Base-by-base conservation (phyloP, 805 yeast species). In the Metschnikowia arizonensis region DNA sequence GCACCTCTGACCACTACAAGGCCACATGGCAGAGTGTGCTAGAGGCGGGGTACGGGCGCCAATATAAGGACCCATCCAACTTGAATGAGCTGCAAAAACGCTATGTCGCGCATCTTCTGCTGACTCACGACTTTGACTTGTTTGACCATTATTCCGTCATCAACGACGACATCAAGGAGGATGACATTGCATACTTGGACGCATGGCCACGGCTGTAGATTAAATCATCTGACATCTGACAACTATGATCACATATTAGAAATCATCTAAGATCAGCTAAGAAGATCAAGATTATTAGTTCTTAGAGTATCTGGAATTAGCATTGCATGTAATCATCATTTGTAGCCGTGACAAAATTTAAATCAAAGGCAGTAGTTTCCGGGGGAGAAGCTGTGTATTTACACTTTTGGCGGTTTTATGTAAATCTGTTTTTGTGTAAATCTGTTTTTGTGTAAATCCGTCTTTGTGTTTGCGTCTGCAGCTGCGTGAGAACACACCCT, bases 21-120 rank as follows among this genome's bases (percentile, higher is more conserved):
- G 93, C 95, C 0, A 85, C 96, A 1, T 83, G 91, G 81, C 88
- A 83, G 54, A 82, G 90, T 58, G 82, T 86, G 1, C 62, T 85
- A 35, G 90, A 82, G 56, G 78, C 86, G 43, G 88, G 85, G 3
- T 79, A 76, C 42, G 81, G 75, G 2, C 56, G 62, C 28, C 56
- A 60, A 10, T 63, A 59, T 50, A 55, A 46, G 23, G 64, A 63
- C 19, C 55, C 53, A 8, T 47, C 25, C 12, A 44, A 40, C 28
- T 47, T 54, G 28, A 26, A 15, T 15, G 49, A 45, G 17, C 33
- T 29, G 28, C 57, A 54, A 39, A 50, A 37, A 30, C 42, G 45
- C 30, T 48, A 45, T 25, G 50, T 44, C 5, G 44, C 49, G 8
- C 47, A 47, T 3, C 32, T 56, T 17, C 48, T 51, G 10, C 44